These are phyloP conservation scores for Sisymbrium irio DNA, from an alignment of 345 rosid species.

Conservation along the genomic window DNA sequence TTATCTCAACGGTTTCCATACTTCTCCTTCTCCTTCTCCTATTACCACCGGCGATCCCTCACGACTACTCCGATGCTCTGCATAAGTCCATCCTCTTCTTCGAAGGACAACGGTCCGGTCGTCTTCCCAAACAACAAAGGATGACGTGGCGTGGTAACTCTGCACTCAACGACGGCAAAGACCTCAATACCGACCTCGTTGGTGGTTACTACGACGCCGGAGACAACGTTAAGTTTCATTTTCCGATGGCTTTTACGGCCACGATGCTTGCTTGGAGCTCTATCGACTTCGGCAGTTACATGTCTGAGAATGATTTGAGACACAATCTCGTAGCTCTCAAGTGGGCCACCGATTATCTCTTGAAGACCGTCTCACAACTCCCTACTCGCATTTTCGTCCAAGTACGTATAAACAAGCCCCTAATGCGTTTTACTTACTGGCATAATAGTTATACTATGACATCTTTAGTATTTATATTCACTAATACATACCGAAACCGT, in stretches of 20 bases:
- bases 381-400: constrained; percentile 89
- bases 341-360: constrained; percentile 84
- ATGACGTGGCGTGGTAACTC: constrained; percentile 67
- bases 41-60: constrained; percentile 33
- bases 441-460: neutral
- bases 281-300: constrained; percentile 63
- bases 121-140: constrained; percentile 65
- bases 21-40: neutral
- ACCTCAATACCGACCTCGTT: constrained; percentile 53
- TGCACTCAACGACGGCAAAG: constrained; percentile 66
- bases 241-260: constrained; percentile 92
- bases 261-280: constrained; percentile 90
- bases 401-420: constrained; percentile 36
- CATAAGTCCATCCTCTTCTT: constrained; percentile 88
- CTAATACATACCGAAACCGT: neutral
- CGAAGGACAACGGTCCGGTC: constrained; percentile 92
- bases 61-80: constrained; percentile 70
- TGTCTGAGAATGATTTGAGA: constrained; percentile 57
- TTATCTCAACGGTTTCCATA: neutral
- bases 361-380: constrained; percentile 75
- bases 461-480: neutral
- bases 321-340: constrained; percentile 54
- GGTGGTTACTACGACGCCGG: constrained; percentile 99
- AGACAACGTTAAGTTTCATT: constrained; percentile 82
- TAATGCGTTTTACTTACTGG: neutral